Evolutionary conservation across 2,329 filamentous ascomycete genomes (phyloP).

Genomic region (Penicillium sp.): DNA sequence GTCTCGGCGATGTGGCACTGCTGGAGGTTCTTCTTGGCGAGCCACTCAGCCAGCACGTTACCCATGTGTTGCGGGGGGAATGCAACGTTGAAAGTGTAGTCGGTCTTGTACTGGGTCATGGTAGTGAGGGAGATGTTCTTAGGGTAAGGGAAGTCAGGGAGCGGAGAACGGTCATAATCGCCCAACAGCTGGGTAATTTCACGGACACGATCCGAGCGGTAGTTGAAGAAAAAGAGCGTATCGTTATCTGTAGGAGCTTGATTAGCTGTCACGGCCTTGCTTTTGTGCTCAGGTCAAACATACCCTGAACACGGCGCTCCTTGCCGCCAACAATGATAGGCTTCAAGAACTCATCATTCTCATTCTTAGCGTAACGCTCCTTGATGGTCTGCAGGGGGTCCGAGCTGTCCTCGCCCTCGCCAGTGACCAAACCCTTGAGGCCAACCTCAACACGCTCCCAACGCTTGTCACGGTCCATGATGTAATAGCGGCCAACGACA

Average conservation of each 20-base stretch:
- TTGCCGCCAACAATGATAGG: conserved; percentile 92
- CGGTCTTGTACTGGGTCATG: conserved; percentile 98
- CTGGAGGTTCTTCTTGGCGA: conserved; percentile 82
- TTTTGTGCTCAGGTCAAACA: conserved; percentile 19
- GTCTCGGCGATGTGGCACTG: conserved; percentile 98
- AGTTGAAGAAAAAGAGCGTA: conserved; percentile 99
- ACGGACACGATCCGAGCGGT: conserved; percentile 94
- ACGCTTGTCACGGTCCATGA: conserved; percentile 99
- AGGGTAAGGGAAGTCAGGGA: conserved; percentile 89
- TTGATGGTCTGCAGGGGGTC: conserved; percentile 86
- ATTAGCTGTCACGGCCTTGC: conserved; percentile 17
- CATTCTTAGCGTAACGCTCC: conserved; percentile 79
- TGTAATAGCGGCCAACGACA: conserved; percentile 92
- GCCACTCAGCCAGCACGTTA: conserved; percentile 97
- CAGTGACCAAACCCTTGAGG: conserved; percentile 78
- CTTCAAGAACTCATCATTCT: conserved; percentile 97
- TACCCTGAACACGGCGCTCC: conserved; percentile 80
- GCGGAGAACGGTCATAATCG: conserved; percentile 84
- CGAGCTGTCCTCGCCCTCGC: conserved; percentile 80
- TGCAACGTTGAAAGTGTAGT: conserved; percentile 88
- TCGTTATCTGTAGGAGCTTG: conserved; percentile 66
- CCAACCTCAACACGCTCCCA: conserved; percentile 94
- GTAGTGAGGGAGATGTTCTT: conserved; percentile 84
- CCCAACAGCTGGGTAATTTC: conserved; percentile 95
- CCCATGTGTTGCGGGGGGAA: conserved; percentile 95